Percentiles rank a stretch among this genome's conserved stretches.
phyloP scores from a whole-genome alignment of 176 grass and related monocot species.

The Bromus sterilis region DNA sequence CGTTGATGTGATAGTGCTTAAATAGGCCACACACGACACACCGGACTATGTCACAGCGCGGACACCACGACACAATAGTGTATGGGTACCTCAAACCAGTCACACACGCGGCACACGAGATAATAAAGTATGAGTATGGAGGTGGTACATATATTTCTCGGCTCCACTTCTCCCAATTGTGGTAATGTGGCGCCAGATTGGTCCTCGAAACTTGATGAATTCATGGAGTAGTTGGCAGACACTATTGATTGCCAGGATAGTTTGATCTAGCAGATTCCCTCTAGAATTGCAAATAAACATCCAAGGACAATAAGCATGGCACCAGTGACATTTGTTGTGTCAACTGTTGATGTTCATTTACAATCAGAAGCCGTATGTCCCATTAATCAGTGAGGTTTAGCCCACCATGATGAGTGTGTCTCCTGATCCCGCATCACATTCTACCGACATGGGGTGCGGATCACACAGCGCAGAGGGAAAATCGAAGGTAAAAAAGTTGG shows the following conservation, averaged over 20 bases:
- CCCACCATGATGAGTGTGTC: not conserved
- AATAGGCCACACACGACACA: not conserved
- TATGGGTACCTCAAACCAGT: not conserved
- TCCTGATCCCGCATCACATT: not conserved
- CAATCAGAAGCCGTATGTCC: too few relatives aligned
- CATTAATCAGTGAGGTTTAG: not conserved
- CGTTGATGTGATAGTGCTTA: not conserved
- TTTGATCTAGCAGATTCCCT: not conserved
- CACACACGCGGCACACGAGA: not conserved
- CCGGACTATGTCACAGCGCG: too few relatives aligned
- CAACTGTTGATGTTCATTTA: not conserved
- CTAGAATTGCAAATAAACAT: not conserved
- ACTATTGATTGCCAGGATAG: not conserved
- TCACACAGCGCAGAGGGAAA: not conserved
- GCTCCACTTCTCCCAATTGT: not conserved
- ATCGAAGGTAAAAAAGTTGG: not conserved
- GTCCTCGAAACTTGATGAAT: not conserved
- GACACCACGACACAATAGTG: too few relatives aligned
- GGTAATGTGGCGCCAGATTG: not conserved
- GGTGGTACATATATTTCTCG: not conserved
- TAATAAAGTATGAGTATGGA: not conserved
- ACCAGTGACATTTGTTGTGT: not conserved
- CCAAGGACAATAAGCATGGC: not conserved
- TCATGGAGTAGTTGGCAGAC: not conserved
- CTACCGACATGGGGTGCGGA: not conserved